These are phyloP conservation scores for Magnolia officinalis DNA, from an alignment of 164 flowering plant species.

Conservation along the genomic window DNA sequence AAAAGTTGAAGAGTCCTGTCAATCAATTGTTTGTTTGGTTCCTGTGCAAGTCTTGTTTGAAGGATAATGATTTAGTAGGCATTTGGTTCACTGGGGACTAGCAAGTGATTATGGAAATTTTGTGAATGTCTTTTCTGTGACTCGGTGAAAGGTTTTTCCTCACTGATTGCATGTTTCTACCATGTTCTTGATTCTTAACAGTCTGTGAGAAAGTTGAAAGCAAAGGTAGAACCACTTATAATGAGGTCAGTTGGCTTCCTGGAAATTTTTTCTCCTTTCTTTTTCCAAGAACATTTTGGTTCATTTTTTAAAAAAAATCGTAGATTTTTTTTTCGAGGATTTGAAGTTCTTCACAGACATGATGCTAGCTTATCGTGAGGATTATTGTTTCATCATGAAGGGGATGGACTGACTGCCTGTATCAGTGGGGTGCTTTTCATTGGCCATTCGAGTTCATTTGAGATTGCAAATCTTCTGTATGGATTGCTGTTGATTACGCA, in stretches of 20 bases:
- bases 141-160: not conserved
- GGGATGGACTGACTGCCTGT: too few relatives aligned
- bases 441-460: not conserved
- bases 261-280: not conserved
- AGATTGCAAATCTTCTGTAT: not conserved
- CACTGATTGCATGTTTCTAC: conserved; percentile 9
- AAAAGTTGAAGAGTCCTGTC: too few relatives aligned
- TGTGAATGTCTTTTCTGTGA: not conserved
- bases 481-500: too few relatives aligned
- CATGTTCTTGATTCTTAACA: conserved; percentile 24
- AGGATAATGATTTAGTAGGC: not conserved
- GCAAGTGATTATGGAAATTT: not conserved
- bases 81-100: not conserved
- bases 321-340: too few relatives aligned
- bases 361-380: too few relatives aligned
- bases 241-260: conserved; percentile 55
- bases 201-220: conserved; percentile 87
- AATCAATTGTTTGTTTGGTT: too few relatives aligned
- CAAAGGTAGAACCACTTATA: conserved; percentile 83
- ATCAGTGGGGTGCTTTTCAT: not conserved
- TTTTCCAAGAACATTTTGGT: not conserved
- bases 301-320: too few relatives aligned
- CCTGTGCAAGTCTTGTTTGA: not conserved
- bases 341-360: too few relatives aligned
- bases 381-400: too few relatives aligned